Evolutionary conservation across 2,329 filamentous ascomycete species (phyloP).

Genomic region (Orbilia quercus): DNA sequence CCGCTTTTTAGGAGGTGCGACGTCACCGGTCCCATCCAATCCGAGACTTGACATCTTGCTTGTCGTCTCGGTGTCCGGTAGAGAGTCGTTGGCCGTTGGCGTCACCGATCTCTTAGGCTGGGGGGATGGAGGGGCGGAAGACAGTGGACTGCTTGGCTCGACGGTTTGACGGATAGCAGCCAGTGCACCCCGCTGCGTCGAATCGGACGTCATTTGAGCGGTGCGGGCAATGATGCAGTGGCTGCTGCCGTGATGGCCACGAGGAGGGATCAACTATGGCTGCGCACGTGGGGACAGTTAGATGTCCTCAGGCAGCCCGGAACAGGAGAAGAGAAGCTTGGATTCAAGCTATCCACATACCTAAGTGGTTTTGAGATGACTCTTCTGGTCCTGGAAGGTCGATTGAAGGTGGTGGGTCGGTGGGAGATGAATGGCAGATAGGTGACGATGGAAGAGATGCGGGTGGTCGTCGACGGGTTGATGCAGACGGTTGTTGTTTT

Average conservation of each 20-base stretch:
- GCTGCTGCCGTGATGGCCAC: slow-evolving; percentile 9
- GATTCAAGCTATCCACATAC: slow-evolving; percentile 26
- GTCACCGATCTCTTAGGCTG: slow-evolving; percentile 10
- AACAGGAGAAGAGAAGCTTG: neutral
- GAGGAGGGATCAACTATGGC: slow-evolving; percentile 8
- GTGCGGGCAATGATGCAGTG: neutral
- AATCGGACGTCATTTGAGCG: slow-evolving; percentile 14
- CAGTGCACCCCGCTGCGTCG: neutral
- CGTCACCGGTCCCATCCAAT: slow-evolving; percentile 29
- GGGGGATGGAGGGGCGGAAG: slow-evolving; percentile 42
- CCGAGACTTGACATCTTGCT: slow-evolving; percentile 48
- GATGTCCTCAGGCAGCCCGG: neutral
- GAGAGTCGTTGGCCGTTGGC: slow-evolving; percentile 14
- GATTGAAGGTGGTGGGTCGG: neutral
- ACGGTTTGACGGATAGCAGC: slow-evolving; percentile 13
- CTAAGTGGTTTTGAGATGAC: neutral
- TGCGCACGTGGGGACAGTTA: slow-evolving; percentile 33
- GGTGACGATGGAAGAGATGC: neutral
- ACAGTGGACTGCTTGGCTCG: slow-evolving; percentile 43
- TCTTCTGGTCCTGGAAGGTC: slow-evolving; percentile 1
- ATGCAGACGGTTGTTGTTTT: slow-evolving; percentile 26
- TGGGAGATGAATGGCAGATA: slow-evolving; percentile 1
- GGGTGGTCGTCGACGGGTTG: neutral
- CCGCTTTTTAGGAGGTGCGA: slow-evolving; percentile 34
- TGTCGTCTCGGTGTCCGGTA: slow-evolving; percentile 41